These are phyloP conservation scores for Chloroidium sp. DNA, from an alignment of 163 green algal species.

Conservation along the genomic window DNA sequence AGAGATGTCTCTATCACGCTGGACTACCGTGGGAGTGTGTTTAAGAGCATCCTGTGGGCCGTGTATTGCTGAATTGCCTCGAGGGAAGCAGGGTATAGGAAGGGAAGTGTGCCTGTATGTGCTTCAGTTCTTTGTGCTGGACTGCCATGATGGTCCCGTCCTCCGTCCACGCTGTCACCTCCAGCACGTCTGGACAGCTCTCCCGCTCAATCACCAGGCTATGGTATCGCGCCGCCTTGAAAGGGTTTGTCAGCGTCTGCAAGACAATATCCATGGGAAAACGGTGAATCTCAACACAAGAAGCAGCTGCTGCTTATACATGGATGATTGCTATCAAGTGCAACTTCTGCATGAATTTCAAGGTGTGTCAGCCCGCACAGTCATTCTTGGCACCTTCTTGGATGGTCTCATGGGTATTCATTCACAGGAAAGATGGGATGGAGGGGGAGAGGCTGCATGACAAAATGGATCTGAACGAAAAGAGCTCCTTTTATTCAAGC, in stretches of 20 bases:
- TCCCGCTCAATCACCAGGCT: conserved; percentile 81
- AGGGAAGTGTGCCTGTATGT: conserved; percentile 48
- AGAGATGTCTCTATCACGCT: too few relatives aligned
- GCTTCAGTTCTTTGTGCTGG: conserved; percentile 72
- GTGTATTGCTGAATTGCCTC: neutral
- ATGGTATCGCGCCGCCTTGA: conserved; percentile 88
- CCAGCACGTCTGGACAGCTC: conserved; percentile 78
- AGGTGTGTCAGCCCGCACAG: too few relatives aligned
- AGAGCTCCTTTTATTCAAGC: too few relatives aligned
- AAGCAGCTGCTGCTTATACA: too few relatives aligned
- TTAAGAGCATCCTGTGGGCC: neutral
- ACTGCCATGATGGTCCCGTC: conserved; percentile 96
- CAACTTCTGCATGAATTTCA: too few relatives aligned
- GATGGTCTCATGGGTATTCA: too few relatives aligned
- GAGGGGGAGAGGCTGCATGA: too few relatives aligned
- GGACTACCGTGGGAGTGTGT: too few relatives aligned
- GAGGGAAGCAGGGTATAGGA: neutral
- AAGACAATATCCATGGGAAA: neutral
- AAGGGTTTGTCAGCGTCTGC: conserved; percentile 69
- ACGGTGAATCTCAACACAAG: neutral
- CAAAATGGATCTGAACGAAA: too few relatives aligned
- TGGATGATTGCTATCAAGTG: too few relatives aligned
- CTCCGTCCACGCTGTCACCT: conserved; percentile 95
- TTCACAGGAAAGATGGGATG: too few relatives aligned
- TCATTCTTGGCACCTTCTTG: too few relatives aligned